Evolutionary conservation across 805 yeast genomes (phyloP), one percentile per base, ranked within the genome.

Genomic region (Kodamaea kakaduensis): DNA sequence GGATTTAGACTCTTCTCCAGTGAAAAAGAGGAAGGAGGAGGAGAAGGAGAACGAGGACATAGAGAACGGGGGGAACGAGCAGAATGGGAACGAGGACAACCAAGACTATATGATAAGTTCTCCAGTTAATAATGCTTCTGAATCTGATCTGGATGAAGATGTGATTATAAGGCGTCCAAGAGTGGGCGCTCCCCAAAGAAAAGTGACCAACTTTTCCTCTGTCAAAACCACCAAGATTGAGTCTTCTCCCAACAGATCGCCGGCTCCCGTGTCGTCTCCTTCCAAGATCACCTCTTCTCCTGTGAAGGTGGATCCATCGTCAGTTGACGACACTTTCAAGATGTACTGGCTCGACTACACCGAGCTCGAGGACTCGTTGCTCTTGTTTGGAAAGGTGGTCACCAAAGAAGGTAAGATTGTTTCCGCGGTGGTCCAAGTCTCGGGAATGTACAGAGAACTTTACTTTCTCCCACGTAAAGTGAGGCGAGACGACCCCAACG

Each of bases 331-430:
- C 31, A 46, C 69, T 1, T 73, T 88, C 53, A 75, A 76, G 48
- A 78, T 90, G 80, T 93, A 73, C 57, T 93, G 97, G 97, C 61
- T 84, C 19, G 98, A 93, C 58, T 88, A 79, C 56, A 70, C 83
- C 16, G 97, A 90, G 54, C 77, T 82, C 9, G 84, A 81, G 40
- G 73, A 73, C 46, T 61, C 78, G 0, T 60, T 93, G 32, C 56
- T 85, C 13, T 66, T 93, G 7, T 90, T 84, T 56, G 98, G 98
- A 36, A 87, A 88, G 52, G 72, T 83, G 9, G 69, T 72, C 38
- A 69, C 88, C 3, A 62, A 62, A 6, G 78, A 77, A 31, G 77
- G 79, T 3, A 62, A 69, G 7, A 56, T 75, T 17, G 83, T 81
- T 3, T 85, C 95, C 2, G 81, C 84, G 32, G 75, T 85, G 69